Base-by-base conservation (phyloP, 2,329 filamentous ascomycete species). In the Penicillium sp. region DNA sequence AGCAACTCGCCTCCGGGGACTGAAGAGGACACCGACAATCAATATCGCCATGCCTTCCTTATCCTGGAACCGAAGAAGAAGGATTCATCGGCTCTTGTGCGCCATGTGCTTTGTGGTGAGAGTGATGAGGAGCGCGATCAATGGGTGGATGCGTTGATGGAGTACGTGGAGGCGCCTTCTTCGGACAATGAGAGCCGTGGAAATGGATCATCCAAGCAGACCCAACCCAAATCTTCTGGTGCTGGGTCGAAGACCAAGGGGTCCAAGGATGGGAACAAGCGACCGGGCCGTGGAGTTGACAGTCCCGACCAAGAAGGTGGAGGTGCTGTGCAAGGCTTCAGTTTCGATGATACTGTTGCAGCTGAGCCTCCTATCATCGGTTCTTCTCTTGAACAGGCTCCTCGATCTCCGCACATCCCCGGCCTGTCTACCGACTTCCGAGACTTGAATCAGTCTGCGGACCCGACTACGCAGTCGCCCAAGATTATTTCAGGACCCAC, bases 11-110 rank as follows among this genome's bases (percentile, higher is more conserved):
- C 89, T 4, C 84, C 85, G n/a, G 82, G 83, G 12, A 68, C 64
- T 24, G 84, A 87, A 19, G 92, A 96, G 49, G 93, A 97, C 58
- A 81, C 87, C 53, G 95, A 98, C 63, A 96, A 96, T 72, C 92
- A 98, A 76, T 99, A 97, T 75, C 90, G 95, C 6, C 95, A 99
- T 79, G 95, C 95, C 0, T 99, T 99, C 80, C 82, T 98, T 50
- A 91, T 99, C 58, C 77, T 98, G 56, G 95, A 99, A 74, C 94
- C 94, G 1, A 99, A 99, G 82, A 92, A 93, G 77, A 98, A 97
- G 78, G 95, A 99, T 73, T 93, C 93, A 0, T 89, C 85, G 24
- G 93, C 91, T 68, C 85, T 94, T 57, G 92, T 97, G 26, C 91
- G 94, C 67, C 95, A 99, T 75, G 93, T 99, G 0, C 83, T 99